Conservation (phyloP, 306 rosid genomes). For the Citrullus amarus region DNA sequence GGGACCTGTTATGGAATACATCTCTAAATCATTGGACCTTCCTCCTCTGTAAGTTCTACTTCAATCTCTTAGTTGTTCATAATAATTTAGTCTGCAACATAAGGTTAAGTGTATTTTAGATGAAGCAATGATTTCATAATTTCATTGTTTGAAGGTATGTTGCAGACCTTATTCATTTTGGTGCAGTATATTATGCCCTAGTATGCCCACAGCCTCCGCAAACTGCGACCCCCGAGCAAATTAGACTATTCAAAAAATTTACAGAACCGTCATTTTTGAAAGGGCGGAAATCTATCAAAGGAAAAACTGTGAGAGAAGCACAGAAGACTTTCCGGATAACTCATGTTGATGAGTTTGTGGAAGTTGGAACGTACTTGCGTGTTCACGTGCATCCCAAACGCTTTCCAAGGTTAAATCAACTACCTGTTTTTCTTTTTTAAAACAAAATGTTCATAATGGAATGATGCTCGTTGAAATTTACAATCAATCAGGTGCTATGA, state of each 20-base stretch:
- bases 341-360: conserved; percentile 51
- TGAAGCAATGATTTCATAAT: conserved; percentile 10
- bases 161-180: conserved; percentile 73
- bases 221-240: conserved; percentile 67
- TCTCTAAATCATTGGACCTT: conserved; percentile 65
- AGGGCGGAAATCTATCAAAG: conserved; percentile 61
- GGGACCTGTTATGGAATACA: conserved; percentile 55
- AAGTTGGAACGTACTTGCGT: conserved; percentile 67
- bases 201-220: conserved; percentile 91
- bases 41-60: conserved; percentile 55
- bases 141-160: conserved; percentile 68
- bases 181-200: conserved; percentile 88
- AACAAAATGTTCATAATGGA: neutral
- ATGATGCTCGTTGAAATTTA: conserved; percentile 23
- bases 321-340: conserved; percentile 76
- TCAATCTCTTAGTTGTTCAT: conserved; percentile 1
- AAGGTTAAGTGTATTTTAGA: conserved; percentile 14
- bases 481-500: conserved; percentile 64
- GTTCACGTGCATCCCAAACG: conserved; percentile 88
- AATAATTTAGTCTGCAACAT: neutral
- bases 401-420: conserved; percentile 52
- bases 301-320: conserved; percentile 77
- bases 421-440: conserved; percentile 2
- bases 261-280: conserved; percentile 57
- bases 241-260: conserved; percentile 45